phyloP scores from a whole-genome alignment of 371 early-diverging fungal genomes.

The Mycotypha africana region DNA sequence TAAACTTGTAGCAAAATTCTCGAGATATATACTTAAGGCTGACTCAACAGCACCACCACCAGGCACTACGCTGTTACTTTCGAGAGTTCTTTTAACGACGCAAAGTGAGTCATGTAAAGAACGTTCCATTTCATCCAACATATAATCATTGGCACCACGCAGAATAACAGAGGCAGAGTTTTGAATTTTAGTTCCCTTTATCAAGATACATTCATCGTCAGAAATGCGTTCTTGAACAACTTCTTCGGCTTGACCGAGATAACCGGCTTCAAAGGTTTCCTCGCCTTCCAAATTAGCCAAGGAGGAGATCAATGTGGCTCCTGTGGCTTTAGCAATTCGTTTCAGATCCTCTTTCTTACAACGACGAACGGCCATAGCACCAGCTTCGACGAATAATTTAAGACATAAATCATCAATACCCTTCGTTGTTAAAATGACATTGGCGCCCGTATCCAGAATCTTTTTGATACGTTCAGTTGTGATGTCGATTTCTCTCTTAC shows the following conservation, averaged over 20 bases:
- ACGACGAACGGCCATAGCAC: slow-evolving; percentile 91
- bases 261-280: slow-evolving; percentile 90
- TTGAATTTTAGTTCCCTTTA: slow-evolving; percentile 93
- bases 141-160: slow-evolving; percentile 98
- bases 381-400: slow-evolving; percentile 97
- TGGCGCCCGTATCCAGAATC: slow-evolving; percentile 96
- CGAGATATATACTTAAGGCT: slow-evolving; percentile 96
- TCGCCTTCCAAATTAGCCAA: slow-evolving; percentile 98
- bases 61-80: slow-evolving; percentile 96
- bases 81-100: slow-evolving; percentile 97
- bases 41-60: slow-evolving; percentile 99
- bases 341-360: slow-evolving; percentile 97
- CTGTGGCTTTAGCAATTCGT: slow-evolving; percentile 97
- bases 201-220: slow-evolving; percentile 97
- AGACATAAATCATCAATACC: slow-evolving; percentile 99
- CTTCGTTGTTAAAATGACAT: slow-evolving; percentile 98
- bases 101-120: slow-evolving; percentile 97
- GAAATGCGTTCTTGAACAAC: slow-evolving; percentile 96
- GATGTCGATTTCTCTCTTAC: slow-evolving; percentile 94
- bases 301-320: slow-evolving; percentile 94
- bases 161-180: slow-evolving; percentile 92
- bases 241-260: slow-evolving; percentile 94
- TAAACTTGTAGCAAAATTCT: slow-evolving; percentile 93
- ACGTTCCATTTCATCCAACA: slow-evolving; percentile 99
- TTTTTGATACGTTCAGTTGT: slow-evolving; percentile 95